Evolutionary conservation across 768 basidiomycete species (phyloP).

Genomic region (Mycena pura): DNA sequence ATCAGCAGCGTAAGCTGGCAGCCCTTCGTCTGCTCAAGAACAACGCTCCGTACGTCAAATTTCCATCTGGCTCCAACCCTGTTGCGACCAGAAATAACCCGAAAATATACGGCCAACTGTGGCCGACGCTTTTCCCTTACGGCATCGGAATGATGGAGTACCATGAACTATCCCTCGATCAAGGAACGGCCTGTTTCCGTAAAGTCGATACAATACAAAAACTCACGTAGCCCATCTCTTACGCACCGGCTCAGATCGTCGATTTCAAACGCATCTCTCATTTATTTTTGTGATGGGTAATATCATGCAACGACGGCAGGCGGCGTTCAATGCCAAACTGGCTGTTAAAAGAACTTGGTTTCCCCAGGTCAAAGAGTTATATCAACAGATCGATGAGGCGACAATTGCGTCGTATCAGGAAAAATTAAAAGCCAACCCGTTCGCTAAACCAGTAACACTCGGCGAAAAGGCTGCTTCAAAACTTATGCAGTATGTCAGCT

Average conservation of each 20-base stretch:
- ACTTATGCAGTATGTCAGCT: slow-evolving; percentile 21
- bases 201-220: slow-evolving; percentile 15
- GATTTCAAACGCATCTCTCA: slow-evolving; percentile 23
- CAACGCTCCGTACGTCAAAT: slow-evolving; percentile 21
- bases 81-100: slow-evolving; percentile 24
- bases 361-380: slow-evolving; percentile 10
- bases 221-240: slow-evolving; percentile 20
- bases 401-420: neutral
- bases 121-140: slow-evolving; percentile 31
- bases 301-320: slow-evolving; percentile 18
- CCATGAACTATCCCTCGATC: neutral
- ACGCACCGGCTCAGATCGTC: slow-evolving; percentile 8
- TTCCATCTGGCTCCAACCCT: slow-evolving; percentile 20
- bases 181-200: slow-evolving; percentile 4
- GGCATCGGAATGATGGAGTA: slow-evolving; percentile 29
- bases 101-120: slow-evolving; percentile 22
- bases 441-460: slow-evolving; percentile 20
- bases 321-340: slow-evolving; percentile 15
- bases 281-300: slow-evolving; percentile 25
- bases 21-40: slow-evolving; percentile 15
- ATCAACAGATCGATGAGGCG: slow-evolving; percentile 12
- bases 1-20: slow-evolving; percentile 21
- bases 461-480: slow-evolving; percentile 19
- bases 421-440: slow-evolving; percentile 19
- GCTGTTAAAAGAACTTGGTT: slow-evolving; percentile 22